Percentiles rank a stretch among this genome's conserved stretches.
phyloP scores from a whole-genome alignment of 768 basidiomycete genomes.

The Mycena epipterygia region DNA sequence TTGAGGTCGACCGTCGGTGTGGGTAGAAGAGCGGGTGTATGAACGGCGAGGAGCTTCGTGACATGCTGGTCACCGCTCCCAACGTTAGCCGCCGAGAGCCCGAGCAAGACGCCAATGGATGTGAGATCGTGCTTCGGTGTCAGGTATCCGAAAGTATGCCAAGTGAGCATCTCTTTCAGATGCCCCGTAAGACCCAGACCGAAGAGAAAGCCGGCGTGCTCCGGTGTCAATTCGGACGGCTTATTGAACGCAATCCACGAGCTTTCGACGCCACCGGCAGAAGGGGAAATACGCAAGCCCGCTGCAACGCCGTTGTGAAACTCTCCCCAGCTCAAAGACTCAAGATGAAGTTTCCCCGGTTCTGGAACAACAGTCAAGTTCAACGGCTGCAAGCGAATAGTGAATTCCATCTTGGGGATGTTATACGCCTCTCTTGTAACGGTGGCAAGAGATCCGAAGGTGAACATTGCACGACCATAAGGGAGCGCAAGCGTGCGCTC shows the following conservation, averaged over 20 bases:
- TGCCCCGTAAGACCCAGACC: conserved; percentile 95
- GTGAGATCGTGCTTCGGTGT: conserved; percentile 97
- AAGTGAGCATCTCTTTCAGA: conserved; percentile 88
- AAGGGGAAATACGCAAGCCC: conserved; percentile 85
- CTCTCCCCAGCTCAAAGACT: conserved; percentile 91
- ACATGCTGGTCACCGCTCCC: conserved; percentile 90
- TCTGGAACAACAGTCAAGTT: conserved; percentile 77
- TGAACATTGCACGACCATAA: conserved; percentile 92
- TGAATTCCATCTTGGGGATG: conserved; percentile 85
- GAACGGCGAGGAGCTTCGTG: conserved; percentile 92
- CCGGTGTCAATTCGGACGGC: conserved; percentile 89
- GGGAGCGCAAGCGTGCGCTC: conserved; percentile 92
- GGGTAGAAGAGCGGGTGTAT: conserved; percentile 93
- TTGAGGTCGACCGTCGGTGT: conserved; percentile 90
- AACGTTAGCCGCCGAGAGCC: conserved; percentile 91
- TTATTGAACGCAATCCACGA: conserved; percentile 98
- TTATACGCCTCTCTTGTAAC: conserved; percentile 84
- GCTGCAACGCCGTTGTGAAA: conserved; percentile 98
- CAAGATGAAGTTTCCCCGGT: conserved; percentile 76
- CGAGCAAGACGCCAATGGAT: conserved; percentile 92
- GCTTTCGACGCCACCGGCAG: conserved; percentile 84
- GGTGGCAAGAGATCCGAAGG: conserved; percentile 84
- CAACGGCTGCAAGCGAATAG: conserved; percentile 80
- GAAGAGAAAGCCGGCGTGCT: conserved; percentile 96
- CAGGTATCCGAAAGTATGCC: conserved; percentile 96